A percentile compares a stretch with the other conserved stretches of the same genome.
phyloP scores from a whole-genome alignment of 208 protist species.

The Acanthamoeba healyi region DNA sequence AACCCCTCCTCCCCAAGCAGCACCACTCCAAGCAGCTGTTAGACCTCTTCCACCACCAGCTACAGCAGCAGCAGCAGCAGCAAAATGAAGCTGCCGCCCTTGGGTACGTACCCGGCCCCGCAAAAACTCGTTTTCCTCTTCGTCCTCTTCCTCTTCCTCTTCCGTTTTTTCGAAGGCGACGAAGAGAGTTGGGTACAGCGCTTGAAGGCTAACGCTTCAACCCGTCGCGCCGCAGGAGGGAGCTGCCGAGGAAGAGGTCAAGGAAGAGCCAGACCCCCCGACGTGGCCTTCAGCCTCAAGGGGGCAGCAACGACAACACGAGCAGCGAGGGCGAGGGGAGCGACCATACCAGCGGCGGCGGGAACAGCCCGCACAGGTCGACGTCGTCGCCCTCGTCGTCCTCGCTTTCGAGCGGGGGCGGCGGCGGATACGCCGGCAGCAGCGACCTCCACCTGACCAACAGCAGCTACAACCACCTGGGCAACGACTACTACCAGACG shows the following conservation, averaged over 20 bases:
- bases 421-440: not conserved
- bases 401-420: no score
- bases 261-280: slow-evolving; percentile 56
- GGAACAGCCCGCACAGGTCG: not conserved
- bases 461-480: slow-evolving; percentile 13
- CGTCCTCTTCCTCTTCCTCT: not conserved
- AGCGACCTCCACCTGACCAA: not conserved
- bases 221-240: not conserved
- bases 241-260: slow-evolving; percentile 5
- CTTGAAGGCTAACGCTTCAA: not conserved
- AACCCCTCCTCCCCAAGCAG: slow-evolving; percentile 13
- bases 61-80: slow-evolving; percentile 14
- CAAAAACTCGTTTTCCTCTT: not conserved
- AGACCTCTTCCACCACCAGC: slow-evolving; percentile 49
- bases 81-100: slow-evolving; percentile 1
- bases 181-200: no score
- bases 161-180: not conserved
- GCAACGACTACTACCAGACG: slow-evolving; percentile 12
- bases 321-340: slow-evolving; percentile 59
- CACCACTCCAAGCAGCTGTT: slow-evolving; percentile 60
- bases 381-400: not conserved
- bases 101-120: not conserved
- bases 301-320: slow-evolving; percentile 20
- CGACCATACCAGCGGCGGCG: not conserved
- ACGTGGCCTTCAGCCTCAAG: slow-evolving; percentile 25